Conservation (phyloP, 148 eudicot genomes). For the Silene uniflora region DNA sequence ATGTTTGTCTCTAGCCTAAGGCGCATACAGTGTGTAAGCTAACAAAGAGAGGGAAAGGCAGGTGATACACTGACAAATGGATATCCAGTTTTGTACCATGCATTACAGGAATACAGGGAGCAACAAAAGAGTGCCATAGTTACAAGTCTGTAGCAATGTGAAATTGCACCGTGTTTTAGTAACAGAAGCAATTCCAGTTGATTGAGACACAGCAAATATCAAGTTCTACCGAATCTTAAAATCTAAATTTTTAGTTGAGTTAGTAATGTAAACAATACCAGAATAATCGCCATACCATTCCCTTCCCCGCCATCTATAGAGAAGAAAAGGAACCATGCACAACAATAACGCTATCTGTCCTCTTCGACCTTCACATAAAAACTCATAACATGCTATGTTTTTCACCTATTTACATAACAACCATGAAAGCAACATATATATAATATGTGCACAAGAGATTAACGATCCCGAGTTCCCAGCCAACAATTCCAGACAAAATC, state of each 20-base stretch:
- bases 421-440: no score
- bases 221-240: neutral
- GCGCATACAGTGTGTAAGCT: constrained; percentile 1
- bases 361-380: no score
- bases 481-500: neutral
- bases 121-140: no score
- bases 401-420: no score
- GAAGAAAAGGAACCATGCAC: neutral
- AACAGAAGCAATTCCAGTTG: neutral
- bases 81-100: neutral
- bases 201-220: neutral
- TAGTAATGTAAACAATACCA: neutral
- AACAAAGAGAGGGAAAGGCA: no score
- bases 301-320: neutral
- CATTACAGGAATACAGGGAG: neutral
- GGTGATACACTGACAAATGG: neutral
- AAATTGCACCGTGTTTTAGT: neutral
- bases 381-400: no score
- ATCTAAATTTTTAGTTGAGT: neutral
- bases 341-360: neutral
- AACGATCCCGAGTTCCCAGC: neutral
- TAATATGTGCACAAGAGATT: no score
- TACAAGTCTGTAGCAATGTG: no score
- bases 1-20: neutral
- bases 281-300: neutral